Evolutionary conservation across 768 basidiomycete species (phyloP), one percentile per base, ranked within the genome.

Genomic region (Pleurotus ostreatus): DNA sequence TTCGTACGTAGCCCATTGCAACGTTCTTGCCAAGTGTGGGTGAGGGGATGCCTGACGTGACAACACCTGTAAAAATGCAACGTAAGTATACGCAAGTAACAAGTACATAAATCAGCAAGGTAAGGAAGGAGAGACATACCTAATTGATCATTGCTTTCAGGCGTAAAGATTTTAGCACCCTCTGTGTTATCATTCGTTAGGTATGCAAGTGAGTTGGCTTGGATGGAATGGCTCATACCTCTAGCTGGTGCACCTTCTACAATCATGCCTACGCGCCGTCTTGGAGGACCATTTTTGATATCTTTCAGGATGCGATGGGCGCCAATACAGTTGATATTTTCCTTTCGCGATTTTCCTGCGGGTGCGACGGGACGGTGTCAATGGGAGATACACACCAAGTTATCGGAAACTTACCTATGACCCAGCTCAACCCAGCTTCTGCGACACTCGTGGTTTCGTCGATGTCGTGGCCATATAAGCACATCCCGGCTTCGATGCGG

Each of bases 11-110:
- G 0, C 86, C 96, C 96, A 98, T 98, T 0, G 95, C 93, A 62
- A 98, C 92, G 70, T 99, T 98, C 68, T 88, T 86, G 1, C 83
- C 84, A 2, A 94, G 75, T 1, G 92, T 88, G 0, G 95, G 96
- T 0, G 94, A 94, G 12, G 97, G 97, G 59, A 98, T 97, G 46
- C 96, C 97, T 0, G 94, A 98, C 0, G 95, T 99, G 46, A 98
- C 82, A 11, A 71, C 67, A 37, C 93, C 92, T 83, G 67, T 39
- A 20, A 18, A 34, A 2, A 34, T 34, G 9, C 11, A 34, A 11
- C 30, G 30, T 34, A 34, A 34, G 39, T 41, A 11, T 15, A 26
- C 26, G 49, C 15, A 58, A 45, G 57, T 46, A 22, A 46, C 23
- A 30, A 30, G 59, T 51, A 40, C 61, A 49, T 16, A 43, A 34